Percentiles rank a stretch among this genome's conserved stretches.
These are phyloP conservation scores for Prasinococcaceae sp. DNA, from an alignment of 139 green algal genomes.

Conservation along the genomic window DNA sequence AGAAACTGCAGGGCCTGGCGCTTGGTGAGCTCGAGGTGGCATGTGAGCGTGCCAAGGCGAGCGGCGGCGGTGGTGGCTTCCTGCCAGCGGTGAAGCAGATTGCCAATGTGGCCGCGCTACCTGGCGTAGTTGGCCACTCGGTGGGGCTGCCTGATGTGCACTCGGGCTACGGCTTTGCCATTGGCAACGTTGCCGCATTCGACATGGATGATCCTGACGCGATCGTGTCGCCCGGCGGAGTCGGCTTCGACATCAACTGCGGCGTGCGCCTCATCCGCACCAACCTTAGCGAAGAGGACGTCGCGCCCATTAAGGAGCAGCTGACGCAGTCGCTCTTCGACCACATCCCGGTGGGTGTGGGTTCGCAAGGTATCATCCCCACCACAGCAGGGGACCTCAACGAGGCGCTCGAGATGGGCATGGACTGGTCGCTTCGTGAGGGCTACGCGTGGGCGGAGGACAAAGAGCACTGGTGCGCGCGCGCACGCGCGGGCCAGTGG, in stretches of 20 bases:
- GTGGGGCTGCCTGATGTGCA: constrained; percentile 80
- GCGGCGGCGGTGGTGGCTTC: constrained; percentile 51
- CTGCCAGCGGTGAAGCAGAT: constrained; percentile 77
- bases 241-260: constrained; percentile 76
- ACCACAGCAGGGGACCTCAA: constrained; percentile 59
- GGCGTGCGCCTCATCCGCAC: constrained; percentile 72
- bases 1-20: constrained; percentile 45
- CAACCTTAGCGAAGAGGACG: constrained; percentile 64
- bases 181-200: constrained; percentile 84
- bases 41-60: constrained; percentile 9
- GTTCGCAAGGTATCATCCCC: constrained; percentile 68
- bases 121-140: constrained; percentile 35
- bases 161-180: constrained; percentile 79
- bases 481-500: too few species aligned
- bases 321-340: constrained; percentile 75
- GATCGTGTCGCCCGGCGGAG: constrained; percentile 59
- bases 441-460: constrained; percentile 75
- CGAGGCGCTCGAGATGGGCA: constrained; percentile 67
- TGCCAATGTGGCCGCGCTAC: constrained; percentile 72
- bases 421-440: constrained; percentile 64
- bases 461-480: constrained; percentile 83
- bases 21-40: constrained; percentile 60
- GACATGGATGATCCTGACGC: constrained; percentile 63
- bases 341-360: constrained; percentile 85
- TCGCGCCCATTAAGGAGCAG: constrained; percentile 51